Base-by-base conservation (phyloP, 2,329 filamentous ascomycete species). In the Xylariomycetidae sp. region DNA sequence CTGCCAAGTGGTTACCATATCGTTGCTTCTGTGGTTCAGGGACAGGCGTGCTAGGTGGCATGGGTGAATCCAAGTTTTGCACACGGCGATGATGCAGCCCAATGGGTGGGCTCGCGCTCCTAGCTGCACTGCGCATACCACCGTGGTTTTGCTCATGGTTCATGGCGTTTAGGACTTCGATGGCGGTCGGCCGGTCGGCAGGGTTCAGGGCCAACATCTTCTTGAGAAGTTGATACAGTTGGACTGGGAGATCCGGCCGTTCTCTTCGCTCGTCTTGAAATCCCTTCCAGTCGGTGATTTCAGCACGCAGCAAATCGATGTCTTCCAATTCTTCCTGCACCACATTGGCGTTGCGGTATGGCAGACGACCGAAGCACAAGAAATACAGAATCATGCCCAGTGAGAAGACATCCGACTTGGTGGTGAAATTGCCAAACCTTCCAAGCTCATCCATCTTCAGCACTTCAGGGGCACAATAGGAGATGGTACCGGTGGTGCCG, bases 331-430 rank as follows among this genome's bases (percentile, higher is more conserved):
- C 90, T 57, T 96, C 90, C 39, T 95, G 78, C 15, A 93, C 70
- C 4, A 82, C 72, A 53, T 96, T 90, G 32, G 89, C 86, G 47
- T 82, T 85, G 16, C 64, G 70, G 54, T 96, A 98, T 0, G 92
- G 92, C 9, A 98, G 70, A 29, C 82, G 74, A 2, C 83, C 86
- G 55, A 98, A 98, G 57, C 92, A 98, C 71, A 98, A 83, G 54
- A 98, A 98, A 58, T 96, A 94, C 4, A 98, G 72, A 35, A 96
- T 96, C 90, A 98, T 95, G 30, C 92, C 92, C 0, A 98, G 67
- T 1, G 89, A 95, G 59, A 98, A 98, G n/a, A 98, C 84, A 53
- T 98, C 92, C 0, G 89, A 95, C 54, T 96, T 98, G 17, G 86
- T 89, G 0, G 88, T 95, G 52, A 98, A 98, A 54, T 96, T 95